Evolutionary conservation across 495 filamentous ascomycete genomes (phyloP), one percentile per base, ranked within the genome.

Genomic region (Lichenothelia convexa): DNA sequence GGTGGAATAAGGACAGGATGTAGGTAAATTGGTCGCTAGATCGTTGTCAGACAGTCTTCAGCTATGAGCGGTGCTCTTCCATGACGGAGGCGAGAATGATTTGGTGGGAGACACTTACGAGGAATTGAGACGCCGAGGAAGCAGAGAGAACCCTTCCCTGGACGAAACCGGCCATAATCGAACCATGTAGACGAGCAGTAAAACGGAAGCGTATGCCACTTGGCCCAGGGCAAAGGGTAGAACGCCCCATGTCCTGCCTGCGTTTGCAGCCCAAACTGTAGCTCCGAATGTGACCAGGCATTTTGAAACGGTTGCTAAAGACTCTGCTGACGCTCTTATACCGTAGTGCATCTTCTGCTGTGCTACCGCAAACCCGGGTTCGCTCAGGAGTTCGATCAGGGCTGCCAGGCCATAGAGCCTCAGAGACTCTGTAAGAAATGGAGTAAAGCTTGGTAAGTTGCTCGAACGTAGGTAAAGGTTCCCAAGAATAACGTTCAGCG

Each of bases 171-270:
- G 41, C 24, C 38, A 36, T 9, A 50, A 43, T 24, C 45, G 50
- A 18, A 38, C 38, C 11, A 43, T 30, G 36, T 94, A 95, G 7
- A 85, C 70, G 23, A 56, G 52, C 1, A 83, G 56, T 12, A 95
- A 57, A 3, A 68, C 59, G 6, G 68, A 23, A 2, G 82, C 74
- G 57, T 93, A 92, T 27, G 58, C 65, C n/a, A 83, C 46, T 56
- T 95, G 80, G 8, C 91, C 91, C 17, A 85, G 47, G 0, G 86
- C 91, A 55, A 95, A 97, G 1, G 87, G 85, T 22, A 97, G 52
- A 4, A 83, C 73, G 3, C 89, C 87, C 9, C 78, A 38, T 32
- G 75, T 63, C 22, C 47, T 38, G 1, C 60, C 48, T 3, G 45
- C 42, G 32, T 42, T 54, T 33, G 63, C 57, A 4, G 67, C 70